phyloP scores from a whole-genome alignment of 2,329 filamentous ascomycete genomes.

The Elsinoe arachidis region DNA sequence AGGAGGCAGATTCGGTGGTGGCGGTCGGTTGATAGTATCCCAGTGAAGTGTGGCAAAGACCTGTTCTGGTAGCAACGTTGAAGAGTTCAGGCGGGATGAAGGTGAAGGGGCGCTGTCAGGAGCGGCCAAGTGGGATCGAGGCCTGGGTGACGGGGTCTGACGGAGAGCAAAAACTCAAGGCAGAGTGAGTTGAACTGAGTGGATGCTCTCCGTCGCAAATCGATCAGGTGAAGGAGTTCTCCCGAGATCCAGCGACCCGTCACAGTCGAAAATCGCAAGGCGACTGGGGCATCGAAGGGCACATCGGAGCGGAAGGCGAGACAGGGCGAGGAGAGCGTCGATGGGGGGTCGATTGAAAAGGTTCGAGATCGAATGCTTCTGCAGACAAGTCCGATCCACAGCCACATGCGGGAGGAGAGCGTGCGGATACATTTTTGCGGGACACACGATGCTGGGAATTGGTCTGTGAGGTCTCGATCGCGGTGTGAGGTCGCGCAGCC shows the following conservation, averaged over 20 bases:
- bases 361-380: neutral
- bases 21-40: neutral
- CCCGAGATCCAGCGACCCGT: slow-evolving; percentile 9
- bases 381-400: neutral
- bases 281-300: slow-evolving; percentile 13
- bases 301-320: slow-evolving; percentile 2
- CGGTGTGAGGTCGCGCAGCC: neutral
- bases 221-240: slow-evolving; percentile 6
- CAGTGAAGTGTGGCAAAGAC: neutral
- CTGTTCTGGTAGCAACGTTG: neutral
- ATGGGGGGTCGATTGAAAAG: neutral
- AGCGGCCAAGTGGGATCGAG: neutral
- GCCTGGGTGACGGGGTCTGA: neutral
- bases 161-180: slow-evolving; percentile 1
- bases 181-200: neutral
- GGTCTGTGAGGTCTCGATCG: slow-evolving; percentile 2
- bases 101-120: neutral
- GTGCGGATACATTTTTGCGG: neutral
- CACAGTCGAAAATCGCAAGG: slow-evolving; percentile 13
- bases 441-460: neutral
- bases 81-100: neutral
- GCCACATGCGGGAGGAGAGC: neutral
- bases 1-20: neutral
- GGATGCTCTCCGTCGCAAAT: slow-evolving; percentile 4
- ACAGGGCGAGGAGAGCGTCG: neutral